Percentiles rank a stretch among this genome's conserved stretches.
These are phyloP conservation scores for Marsdenia floribunda DNA, from an alignment of 257 asterid genomes.

Conservation along the genomic window DNA sequence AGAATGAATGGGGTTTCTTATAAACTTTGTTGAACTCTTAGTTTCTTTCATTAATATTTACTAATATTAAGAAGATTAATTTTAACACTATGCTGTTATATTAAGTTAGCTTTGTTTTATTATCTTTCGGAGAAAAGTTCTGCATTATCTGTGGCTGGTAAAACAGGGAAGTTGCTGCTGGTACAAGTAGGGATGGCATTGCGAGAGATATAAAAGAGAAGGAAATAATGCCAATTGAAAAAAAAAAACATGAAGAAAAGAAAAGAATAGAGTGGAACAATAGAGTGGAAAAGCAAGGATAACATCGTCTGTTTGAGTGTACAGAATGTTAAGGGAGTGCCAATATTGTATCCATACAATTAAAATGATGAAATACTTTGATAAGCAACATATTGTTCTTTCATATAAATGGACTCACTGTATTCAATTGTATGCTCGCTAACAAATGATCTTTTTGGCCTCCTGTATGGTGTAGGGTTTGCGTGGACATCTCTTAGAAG, in stretches of 20 bases:
- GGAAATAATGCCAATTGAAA: too few relatives aligned
- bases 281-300: not conserved
- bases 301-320: not conserved
- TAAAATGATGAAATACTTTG: not conserved
- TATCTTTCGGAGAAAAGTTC: not conserved
- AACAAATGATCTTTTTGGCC: not conserved
- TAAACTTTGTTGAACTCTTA: not conserved
- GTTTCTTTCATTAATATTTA: not conserved
- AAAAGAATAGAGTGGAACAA: not conserved
- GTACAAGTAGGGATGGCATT: not conserved
- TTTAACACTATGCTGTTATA: not conserved
- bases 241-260: too few relatives aligned
- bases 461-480: constrained; percentile 23
- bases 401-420: too few relatives aligned
- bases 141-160: not conserved
- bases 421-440: not conserved
- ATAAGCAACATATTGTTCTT: not conserved
- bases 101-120: not conserved
- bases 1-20: not conserved
- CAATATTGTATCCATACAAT: not conserved
- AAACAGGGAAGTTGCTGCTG: not conserved
- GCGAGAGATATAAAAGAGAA: not conserved
- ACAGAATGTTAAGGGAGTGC: not conserved
- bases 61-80: not conserved
- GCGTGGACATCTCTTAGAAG: constrained; percentile 60